Conservation (phyloP, 805 yeast genomes). For the Isabelozyma pseudorhagii region DNA sequence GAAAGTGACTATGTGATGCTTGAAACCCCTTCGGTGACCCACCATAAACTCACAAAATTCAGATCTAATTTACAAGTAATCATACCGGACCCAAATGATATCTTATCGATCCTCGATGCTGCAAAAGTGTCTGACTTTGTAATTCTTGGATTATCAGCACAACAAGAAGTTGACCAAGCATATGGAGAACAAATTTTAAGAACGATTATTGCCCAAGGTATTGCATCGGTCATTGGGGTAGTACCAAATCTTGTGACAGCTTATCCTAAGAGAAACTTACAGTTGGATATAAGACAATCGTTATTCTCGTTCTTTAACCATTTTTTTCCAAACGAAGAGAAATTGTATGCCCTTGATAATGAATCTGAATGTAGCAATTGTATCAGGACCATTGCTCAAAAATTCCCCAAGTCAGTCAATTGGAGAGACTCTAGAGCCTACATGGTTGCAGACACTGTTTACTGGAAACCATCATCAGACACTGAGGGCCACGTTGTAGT, state of each 20-base stretch:
- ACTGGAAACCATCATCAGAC: conserved; percentile 31
- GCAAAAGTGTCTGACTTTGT: conserved; percentile 89
- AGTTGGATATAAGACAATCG: conserved; percentile 53
- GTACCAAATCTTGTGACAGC: conserved; percentile 67
- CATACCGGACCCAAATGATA: conserved; percentile 64
- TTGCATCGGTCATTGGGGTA: conserved; percentile 75
- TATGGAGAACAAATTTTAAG: conserved; percentile 89
- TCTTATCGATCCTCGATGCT: conserved; percentile 74
- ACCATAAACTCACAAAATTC: conserved; percentile 58
- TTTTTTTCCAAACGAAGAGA: conserved; percentile 66
- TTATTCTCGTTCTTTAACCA: conserved; percentile 39
- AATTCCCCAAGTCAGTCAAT: conserved; percentile 74
- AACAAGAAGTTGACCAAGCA: conserved; percentile 71
- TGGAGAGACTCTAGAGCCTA: conserved; percentile 97
- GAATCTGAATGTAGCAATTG: conserved; percentile 70
- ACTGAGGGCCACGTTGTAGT: conserved; percentile 48
- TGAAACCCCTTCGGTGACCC: conserved; percentile 48
- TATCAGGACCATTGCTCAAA: conserved; percentile 76
- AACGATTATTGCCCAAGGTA: conserved; percentile 89
- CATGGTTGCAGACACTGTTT: conserved; percentile 66
- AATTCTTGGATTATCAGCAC: conserved; percentile 84
- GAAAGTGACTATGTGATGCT: conserved; percentile 18
- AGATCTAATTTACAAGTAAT: conserved; percentile 73
- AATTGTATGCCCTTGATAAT: conserved; percentile 66
- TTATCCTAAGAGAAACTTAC: conserved; percentile 73